A percentile compares a stretch with the other conserved stretches of the same genome.
These are phyloP conservation scores for Nymphaea colorata DNA, from an alignment of 164 flowering plant genomes.

Conservation along the genomic window DNA sequence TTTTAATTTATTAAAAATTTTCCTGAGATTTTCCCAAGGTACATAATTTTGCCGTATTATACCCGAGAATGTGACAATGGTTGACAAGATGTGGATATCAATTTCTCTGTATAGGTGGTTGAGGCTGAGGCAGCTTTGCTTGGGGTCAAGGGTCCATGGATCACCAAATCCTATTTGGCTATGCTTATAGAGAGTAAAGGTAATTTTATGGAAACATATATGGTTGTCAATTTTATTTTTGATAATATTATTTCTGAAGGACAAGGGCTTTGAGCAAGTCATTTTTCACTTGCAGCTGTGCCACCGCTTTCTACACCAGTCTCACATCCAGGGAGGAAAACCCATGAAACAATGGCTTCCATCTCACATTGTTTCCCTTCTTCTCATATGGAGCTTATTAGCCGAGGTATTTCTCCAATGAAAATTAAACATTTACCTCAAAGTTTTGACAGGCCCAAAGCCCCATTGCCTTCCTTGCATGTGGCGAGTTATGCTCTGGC, in stretches of 20 bases:
- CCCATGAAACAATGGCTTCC: constrained; percentile 50
- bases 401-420: background rate
- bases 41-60: too few relatives aligned
- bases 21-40: too few relatives aligned
- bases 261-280: background rate
- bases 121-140: constrained; percentile 69
- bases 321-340: constrained; percentile 28
- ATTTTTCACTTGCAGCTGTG: constrained; percentile 48
- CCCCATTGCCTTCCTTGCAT: background rate
- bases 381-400: background rate
- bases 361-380: constrained; percentile 74
- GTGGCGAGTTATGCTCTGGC: background rate
- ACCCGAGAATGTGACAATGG: too few relatives aligned
- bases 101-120: constrained; percentile 45
- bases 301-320: constrained; percentile 52
- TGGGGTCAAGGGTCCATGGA: constrained; percentile 87
- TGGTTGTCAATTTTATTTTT: background rate
- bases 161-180: constrained; percentile 94
- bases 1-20: too few relatives aligned
- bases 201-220: constrained; percentile 13
- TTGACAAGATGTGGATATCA: background rate
- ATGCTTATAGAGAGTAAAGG: constrained; percentile 91
- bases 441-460: background rate
- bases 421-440: too few relatives aligned
- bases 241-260: background rate